These are phyloP conservation scores for Corinectria fuckeliana DNA, from an alignment of 2,329 filamentous ascomycete species.

Conservation along the genomic window DNA sequence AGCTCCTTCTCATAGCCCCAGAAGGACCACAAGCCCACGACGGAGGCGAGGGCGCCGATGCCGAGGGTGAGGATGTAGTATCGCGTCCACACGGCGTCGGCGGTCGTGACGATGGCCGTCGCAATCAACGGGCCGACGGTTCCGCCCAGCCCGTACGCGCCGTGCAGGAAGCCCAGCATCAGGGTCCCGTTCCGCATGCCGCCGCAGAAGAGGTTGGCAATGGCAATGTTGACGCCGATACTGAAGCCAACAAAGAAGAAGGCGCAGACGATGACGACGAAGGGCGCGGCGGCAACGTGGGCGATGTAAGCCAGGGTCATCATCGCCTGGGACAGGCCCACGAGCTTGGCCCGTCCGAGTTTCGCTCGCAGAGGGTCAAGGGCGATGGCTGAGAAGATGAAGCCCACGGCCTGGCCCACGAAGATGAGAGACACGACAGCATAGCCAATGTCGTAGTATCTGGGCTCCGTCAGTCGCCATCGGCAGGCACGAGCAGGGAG, in stretches of 20 bases:
- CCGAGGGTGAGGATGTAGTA: constrained; percentile 75
- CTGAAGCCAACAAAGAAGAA: constrained; percentile 73
- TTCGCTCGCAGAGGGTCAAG: constrained; percentile 68
- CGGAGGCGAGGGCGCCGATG: constrained; percentile 62
- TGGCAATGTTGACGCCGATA: constrained; percentile 61
- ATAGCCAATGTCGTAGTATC: constrained; percentile 76
- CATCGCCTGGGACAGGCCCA: constrained; percentile 64
- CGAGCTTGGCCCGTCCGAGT: constrained; percentile 69
- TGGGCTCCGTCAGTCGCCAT: constrained; percentile 30
- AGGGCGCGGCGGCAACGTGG: constrained; percentile 72
- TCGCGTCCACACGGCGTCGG: constrained; percentile 67
- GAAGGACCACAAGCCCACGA: constrained; percentile 71
- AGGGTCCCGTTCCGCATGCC: constrained; percentile 60
- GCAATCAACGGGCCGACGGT: constrained; percentile 75
- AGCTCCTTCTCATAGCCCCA: constrained; percentile 70
- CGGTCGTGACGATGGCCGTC: constrained; percentile 70
- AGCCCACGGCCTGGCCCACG: constrained; percentile 77
- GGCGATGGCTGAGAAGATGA: constrained; percentile 73
- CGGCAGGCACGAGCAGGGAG: too few relatives aligned
- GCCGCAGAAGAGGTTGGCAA: constrained; percentile 66
- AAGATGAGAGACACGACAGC: constrained; percentile 83
- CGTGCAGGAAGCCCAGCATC: constrained; percentile 69
- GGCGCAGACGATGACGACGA: constrained; percentile 68
- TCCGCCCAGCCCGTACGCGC: constrained; percentile 70
- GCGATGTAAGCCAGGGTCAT: constrained; percentile 68